Evolutionary conservation across 2,329 filamentous ascomycete genomes (phyloP), one percentile per base, ranked within the genome.

Genomic region (Leptosphaerulina australis): DNA sequence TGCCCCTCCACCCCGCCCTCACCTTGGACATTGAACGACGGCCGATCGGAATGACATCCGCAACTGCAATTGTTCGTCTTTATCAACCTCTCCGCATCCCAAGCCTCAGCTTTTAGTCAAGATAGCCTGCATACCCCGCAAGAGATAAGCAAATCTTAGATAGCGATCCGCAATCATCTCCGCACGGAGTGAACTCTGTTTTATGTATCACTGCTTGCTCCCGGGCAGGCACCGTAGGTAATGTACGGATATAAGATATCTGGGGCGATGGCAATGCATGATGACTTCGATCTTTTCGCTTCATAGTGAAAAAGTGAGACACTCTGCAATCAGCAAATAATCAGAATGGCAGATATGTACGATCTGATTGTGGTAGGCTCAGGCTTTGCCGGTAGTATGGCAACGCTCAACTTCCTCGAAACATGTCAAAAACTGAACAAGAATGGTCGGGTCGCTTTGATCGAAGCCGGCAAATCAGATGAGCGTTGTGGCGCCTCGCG

Each of bases 351-450:
- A n/a, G 35, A 49, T 6, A 46, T n/a, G 9, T 74, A 74, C 60
- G 73, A 75, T 52, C 60, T 76, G 9, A 66, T 76, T n/a, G 34
- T 36, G 12, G 34, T 24, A 2, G 20, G 34, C 12, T 22, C 34
- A 4, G 20, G 20, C 20, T 36, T 36, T 21, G 34, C 20, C 21
- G 20, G 34, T 21, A 69, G 66, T 37, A 72, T 75, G 64, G 68
- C 74, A 5, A 69, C 72, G 0, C 55, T 76, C 35, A 74, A 71
- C 61, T 76, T 75, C 55, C 64, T 75, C n/a, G 71, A 76, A 52
- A 66, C 71, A 45, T 71, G 67, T 58, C 68, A 69, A 24, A 66
- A 66, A 34, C 53, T 64, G 17, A 60, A 63, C 37, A 75, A 73
- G 54, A 55, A 53, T 31, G 69, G 69, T 10, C 69, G 63, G n/a